Evolutionary conservation across 2,329 filamentous ascomycete species (phyloP).

Genomic region (Cladophialophora yegresii): DNA sequence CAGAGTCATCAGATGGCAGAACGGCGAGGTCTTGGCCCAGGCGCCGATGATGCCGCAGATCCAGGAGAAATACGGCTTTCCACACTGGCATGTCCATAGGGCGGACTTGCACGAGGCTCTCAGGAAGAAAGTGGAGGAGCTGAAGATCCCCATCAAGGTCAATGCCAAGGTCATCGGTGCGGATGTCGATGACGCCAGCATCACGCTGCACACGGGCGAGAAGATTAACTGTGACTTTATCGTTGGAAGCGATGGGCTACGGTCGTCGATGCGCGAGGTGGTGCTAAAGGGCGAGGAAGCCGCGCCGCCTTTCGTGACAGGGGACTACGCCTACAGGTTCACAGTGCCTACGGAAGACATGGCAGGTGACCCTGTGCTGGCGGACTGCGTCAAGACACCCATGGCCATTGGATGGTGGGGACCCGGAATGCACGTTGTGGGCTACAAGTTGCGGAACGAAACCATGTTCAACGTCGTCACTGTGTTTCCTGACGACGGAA

Average conservation of each 20-base stretch:
- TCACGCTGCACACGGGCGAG: slow-evolving; percentile 7
- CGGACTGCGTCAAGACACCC: slow-evolving; percentile 8
- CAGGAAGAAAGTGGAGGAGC: slow-evolving; percentile 6
- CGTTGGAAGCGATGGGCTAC: background rate
- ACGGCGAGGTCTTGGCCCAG: slow-evolving; percentile 9
- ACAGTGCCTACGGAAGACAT: slow-evolving; percentile 8
- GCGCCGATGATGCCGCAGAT: slow-evolving; percentile 12
- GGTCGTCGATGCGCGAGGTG: slow-evolving; percentile 12
- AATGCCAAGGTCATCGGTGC: slow-evolving; percentile 6
- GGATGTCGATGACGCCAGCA: slow-evolving; percentile 3
- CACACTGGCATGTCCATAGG: slow-evolving; percentile 8
- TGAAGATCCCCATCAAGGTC: slow-evolving; percentile 3
- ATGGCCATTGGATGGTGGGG: slow-evolving; percentile 14
- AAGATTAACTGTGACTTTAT: slow-evolving; percentile 3
- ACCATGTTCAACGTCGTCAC: slow-evolving; percentile 9
- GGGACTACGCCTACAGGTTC: slow-evolving; percentile 6
- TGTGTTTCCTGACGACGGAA: slow-evolving; percentile 5
- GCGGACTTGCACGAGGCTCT: slow-evolving; percentile 4
- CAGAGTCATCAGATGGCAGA: slow-evolving; percentile 5
- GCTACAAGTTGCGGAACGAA: slow-evolving; percentile 9
- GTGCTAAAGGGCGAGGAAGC: slow-evolving; percentile 2
- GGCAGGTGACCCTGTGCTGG: slow-evolving; percentile 2
- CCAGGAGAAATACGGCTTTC: slow-evolving; percentile 13
- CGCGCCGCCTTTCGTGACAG: slow-evolving; percentile 6
- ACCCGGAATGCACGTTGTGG: slow-evolving; percentile 8